phyloP scores from a whole-genome alignment of 306 rosid genomes.

The Purshia tridentata region DNA sequence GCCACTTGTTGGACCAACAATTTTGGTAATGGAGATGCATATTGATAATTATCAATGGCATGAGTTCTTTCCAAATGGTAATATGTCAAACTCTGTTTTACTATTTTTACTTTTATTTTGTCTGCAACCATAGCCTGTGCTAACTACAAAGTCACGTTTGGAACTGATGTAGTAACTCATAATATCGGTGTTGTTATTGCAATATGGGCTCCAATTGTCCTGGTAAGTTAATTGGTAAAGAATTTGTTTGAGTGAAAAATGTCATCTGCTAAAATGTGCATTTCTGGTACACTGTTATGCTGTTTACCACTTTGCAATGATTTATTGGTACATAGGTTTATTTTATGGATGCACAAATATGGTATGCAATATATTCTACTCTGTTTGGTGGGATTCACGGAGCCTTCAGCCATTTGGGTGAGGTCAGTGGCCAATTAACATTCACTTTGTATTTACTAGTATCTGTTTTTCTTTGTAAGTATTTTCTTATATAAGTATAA shows the following conservation, averaged over 20 bases:
- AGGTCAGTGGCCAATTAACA: conserved; percentile 60
- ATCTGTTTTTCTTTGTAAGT: not conserved
- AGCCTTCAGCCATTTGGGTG: conserved; percentile 98
- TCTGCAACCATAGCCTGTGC: conserved; percentile 26
- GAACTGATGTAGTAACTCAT: conserved; percentile 54
- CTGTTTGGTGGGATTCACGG: conserved; percentile 90
- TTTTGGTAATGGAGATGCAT: conserved; percentile 65
- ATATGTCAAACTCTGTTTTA: conserved; percentile 19
- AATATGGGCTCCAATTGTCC: conserved; percentile 93
- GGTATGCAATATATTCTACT: conserved; percentile 96
- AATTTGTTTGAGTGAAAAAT: conserved; percentile 16
- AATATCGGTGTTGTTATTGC: conserved; percentile 63
- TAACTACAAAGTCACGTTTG: conserved; percentile 21
- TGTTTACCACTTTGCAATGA: conserved; percentile 19
- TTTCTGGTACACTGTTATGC: conserved; percentile 20
- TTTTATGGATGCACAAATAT: conserved; percentile 96
- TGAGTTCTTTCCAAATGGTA: conserved; percentile 93
- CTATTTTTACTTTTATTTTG: conserved; percentile 15
- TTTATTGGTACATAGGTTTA: conserved; percentile 65
- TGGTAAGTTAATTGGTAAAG: conserved; percentile 54
- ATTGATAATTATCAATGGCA: conserved; percentile 86
- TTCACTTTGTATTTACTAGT: not conserved
- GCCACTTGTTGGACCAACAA: conserved; percentile 87
- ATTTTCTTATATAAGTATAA: not conserved
- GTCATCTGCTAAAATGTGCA: conserved; percentile 19